Evolutionary conservation across 2,329 filamentous ascomycete genomes (phyloP).

Genomic region (Microcyclospora pomicola): DNA sequence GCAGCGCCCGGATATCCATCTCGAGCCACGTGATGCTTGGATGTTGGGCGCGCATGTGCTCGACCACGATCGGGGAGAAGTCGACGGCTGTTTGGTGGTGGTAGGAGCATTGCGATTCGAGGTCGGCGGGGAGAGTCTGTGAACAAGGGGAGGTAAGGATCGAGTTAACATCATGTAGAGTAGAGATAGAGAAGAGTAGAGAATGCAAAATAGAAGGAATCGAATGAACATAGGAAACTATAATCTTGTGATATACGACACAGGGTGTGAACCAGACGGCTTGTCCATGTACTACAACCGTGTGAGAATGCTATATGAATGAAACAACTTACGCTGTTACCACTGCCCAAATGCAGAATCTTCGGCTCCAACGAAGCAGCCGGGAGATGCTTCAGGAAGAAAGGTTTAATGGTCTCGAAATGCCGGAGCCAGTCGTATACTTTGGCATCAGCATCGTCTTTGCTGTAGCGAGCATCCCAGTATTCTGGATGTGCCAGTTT

Average conservation of each 20-base stretch:
- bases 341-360: no score
- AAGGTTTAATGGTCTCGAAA: slow-evolving; percentile 35
- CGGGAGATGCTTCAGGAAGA: slow-evolving; percentile 34
- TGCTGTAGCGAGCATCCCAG: slow-evolving; percentile 38
- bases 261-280: no score
- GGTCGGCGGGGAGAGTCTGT: slow-evolving; percentile 39
- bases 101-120: slow-evolving; percentile 36
- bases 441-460: slow-evolving; percentile 25
- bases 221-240: no score
- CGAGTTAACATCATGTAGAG: no score
- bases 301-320: no score
- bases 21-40: slow-evolving; percentile 36
- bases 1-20: slow-evolving; percentile 40
- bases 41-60: slow-evolving; percentile 34
- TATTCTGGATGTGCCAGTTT: slow-evolving; percentile 31
- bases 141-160: slow-evolving; percentile 24
- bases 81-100: slow-evolving; percentile 40
- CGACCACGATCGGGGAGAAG: slow-evolving; percentile 41
- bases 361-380: slow-evolving; percentile 20
- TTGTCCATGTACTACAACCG: no score
- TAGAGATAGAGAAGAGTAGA: no score
- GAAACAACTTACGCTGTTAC: no score
- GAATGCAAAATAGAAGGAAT: no score
- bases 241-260: no score
- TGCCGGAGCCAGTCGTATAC: slow-evolving; percentile 43